Evolutionary conservation across 1,284 basidiomycete species (phyloP).

Genomic region (Rhodotorula sp.): DNA sequence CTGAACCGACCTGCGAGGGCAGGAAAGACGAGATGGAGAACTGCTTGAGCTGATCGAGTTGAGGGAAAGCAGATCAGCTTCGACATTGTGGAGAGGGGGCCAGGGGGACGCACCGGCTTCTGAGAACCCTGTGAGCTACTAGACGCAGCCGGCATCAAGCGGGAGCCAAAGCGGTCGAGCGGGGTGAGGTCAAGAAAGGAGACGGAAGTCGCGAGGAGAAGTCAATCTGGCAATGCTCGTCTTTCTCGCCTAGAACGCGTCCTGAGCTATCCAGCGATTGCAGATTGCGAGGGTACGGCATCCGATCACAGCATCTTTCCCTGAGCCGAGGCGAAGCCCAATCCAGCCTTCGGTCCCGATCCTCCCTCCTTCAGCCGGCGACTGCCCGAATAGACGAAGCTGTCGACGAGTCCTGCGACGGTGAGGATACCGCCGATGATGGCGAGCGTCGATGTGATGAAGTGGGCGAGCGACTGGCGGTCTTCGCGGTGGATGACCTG

Average conservation of each 20-base stretch:
- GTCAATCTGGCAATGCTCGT: neutral
- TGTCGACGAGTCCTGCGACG: slow-evolving; percentile 84
- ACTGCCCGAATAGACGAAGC: slow-evolving; percentile 29
- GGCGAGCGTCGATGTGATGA: slow-evolving; percentile 81
- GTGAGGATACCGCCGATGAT: slow-evolving; percentile 97
- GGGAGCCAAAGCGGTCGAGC: too few species aligned
- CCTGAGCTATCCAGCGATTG: neutral
- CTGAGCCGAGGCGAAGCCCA: slow-evolving; percentile 26
- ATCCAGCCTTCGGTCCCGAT: slow-evolving; percentile 21
- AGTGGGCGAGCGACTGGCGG: slow-evolving; percentile 92
- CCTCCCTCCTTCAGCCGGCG: slow-evolving; percentile 23
- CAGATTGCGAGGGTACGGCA: too few species aligned
- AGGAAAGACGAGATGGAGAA: slow-evolving; percentile 33
- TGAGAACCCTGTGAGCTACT: too few species aligned
- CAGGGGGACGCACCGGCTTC: neutral
- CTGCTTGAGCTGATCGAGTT: neutral
- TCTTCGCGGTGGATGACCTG: slow-evolving; percentile 86
- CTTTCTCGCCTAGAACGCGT: neutral
- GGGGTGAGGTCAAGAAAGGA: too few species aligned
- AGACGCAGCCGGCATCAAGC: too few species aligned
- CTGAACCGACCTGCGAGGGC: slow-evolving; percentile 14
- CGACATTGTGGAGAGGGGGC: neutral
- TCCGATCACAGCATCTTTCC: slow-evolving; percentile 26
- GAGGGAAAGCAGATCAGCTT: neutral
- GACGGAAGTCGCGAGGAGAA: too few species aligned